Conservation (phyloP, 2,329 filamentous ascomycete species). For the Fusarium sp. region DNA sequence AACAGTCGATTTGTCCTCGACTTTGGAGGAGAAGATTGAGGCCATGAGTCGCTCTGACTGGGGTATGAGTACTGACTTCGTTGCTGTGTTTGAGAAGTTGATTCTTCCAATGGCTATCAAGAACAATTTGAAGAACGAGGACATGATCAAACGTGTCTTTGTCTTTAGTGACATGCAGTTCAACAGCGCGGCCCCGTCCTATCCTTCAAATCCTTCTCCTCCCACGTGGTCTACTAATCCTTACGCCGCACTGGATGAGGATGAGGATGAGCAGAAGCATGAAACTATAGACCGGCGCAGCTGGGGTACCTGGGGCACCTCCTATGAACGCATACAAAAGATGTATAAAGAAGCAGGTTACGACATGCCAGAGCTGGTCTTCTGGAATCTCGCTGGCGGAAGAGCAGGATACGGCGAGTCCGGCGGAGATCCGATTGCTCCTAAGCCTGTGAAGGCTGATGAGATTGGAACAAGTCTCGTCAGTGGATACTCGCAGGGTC, state of each 20-base stretch:
- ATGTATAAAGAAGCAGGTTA: conserved; percentile 63
- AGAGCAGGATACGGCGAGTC: conserved; percentile 42
- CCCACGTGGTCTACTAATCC: neutral
- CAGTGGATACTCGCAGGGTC: conserved; percentile 67
- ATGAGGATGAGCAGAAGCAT: neutral
- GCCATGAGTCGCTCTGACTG: conserved; percentile 50
- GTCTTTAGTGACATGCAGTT: conserved; percentile 73
- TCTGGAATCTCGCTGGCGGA: conserved; percentile 67
- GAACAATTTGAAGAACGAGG: conserved; percentile 62
- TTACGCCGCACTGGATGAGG: conserved; percentile 47
- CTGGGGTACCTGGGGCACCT: conserved; percentile 45
- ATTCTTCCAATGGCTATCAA: conserved; percentile 65
- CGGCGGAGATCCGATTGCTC: conserved; percentile 48
- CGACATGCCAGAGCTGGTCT: conserved; percentile 68
- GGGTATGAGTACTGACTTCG: conserved; percentile 62
- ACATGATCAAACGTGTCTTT: conserved; percentile 71
- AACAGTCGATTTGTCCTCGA: conserved; percentile 51
- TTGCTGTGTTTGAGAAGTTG: conserved; percentile 63
- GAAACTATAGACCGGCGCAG: neutral
- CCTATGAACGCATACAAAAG: conserved; percentile 61
- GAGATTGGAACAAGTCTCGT: conserved; percentile 61
- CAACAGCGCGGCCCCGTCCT: conserved; percentile 46
- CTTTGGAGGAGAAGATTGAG: conserved; percentile 56
- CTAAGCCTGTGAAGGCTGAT: conserved; percentile 61
- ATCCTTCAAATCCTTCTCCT: neutral